These are phyloP conservation scores for Talaromyces rugulosus DNA, from an alignment of 2,329 filamentous ascomycete genomes.

Conservation along the genomic window DNA sequence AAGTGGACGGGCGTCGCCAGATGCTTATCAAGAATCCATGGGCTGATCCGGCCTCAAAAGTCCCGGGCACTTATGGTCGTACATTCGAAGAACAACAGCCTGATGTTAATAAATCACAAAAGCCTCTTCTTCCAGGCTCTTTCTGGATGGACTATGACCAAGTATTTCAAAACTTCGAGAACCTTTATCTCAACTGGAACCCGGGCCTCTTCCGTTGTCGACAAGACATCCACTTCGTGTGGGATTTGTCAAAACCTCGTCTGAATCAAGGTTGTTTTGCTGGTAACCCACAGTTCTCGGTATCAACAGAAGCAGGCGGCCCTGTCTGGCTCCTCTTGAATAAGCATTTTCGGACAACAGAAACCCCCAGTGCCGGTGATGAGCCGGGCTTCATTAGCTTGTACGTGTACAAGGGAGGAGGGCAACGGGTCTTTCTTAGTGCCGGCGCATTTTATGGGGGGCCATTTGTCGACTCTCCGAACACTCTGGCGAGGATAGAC, in stretches of 20 bases:
- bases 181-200: conserved; percentile 97
- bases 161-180: conserved; percentile 87
- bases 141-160: conserved; percentile 93
- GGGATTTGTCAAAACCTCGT: conserved; percentile 56
- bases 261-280: conserved; percentile 71
- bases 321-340: conserved; percentile 79
- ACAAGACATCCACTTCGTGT: conserved; percentile 86
- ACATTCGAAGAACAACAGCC: conserved; percentile 12
- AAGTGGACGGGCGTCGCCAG: conserved; percentile 58
- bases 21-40: conserved; percentile 94
- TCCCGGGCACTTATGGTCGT: conserved; percentile 4
- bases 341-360: conserved; percentile 74
- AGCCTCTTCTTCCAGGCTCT: conserved; percentile 58
- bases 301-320: conserved; percentile 52
- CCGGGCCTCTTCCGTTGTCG: conserved; percentile 74
- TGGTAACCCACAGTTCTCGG: conserved; percentile 58
- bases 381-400: conserved; percentile 81
- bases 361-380: conserved; percentile 37
- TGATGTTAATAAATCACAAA: background rate
- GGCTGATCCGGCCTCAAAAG: conserved; percentile 56
- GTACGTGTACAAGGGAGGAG: conserved; percentile 69
- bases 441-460: conserved; percentile 69
- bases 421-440: conserved; percentile 68
- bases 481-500: conserved; percentile 76
- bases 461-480: conserved; percentile 90